Percentiles rank a stretch among this genome's conserved stretches.
Conservation (phyloP, 2,329 filamentous ascomycete species). For the Colletotrichum chrysophilum region DNA sequence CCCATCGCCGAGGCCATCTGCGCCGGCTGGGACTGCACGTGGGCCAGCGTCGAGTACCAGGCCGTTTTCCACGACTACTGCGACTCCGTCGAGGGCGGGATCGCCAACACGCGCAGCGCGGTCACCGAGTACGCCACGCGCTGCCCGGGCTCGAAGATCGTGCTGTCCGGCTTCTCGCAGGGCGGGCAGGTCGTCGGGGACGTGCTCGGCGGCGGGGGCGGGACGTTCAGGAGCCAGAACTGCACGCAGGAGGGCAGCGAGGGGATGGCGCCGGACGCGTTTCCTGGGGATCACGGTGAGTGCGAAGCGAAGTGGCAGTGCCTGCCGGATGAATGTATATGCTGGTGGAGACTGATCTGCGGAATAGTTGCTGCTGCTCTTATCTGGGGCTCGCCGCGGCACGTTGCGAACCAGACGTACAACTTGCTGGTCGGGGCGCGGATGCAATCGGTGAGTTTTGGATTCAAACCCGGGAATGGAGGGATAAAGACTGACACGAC, state of each 20-base stretch:
- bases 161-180: constrained; percentile 45
- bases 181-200: constrained; percentile 43
- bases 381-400: constrained; percentile 36
- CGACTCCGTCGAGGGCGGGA: constrained; percentile 31
- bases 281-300: constrained; percentile 36
- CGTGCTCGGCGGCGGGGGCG: constrained; percentile 37
- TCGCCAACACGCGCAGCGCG: constrained; percentile 35
- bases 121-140: constrained; percentile 41
- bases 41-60: not conserved
- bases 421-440: constrained; percentile 30
- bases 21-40: not conserved
- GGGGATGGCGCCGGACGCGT: constrained; percentile 27
- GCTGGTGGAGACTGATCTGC: not conserved
- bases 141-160: constrained; percentile 42
- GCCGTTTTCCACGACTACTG: constrained; percentile 6
- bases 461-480: too few species aligned
- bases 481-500: not conserved
- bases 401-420: constrained; percentile 36
- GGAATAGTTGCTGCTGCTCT: constrained; percentile 33
- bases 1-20: constrained; percentile 10
- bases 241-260: constrained; percentile 30
- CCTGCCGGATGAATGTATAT: not conserved
- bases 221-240: constrained; percentile 31
- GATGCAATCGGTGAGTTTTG: constrained; percentile 14
- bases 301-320: too few species aligned